These are phyloP conservation scores for Penstemon barbatus DNA, from an alignment of 257 asterid species.

Conservation along the genomic window DNA sequence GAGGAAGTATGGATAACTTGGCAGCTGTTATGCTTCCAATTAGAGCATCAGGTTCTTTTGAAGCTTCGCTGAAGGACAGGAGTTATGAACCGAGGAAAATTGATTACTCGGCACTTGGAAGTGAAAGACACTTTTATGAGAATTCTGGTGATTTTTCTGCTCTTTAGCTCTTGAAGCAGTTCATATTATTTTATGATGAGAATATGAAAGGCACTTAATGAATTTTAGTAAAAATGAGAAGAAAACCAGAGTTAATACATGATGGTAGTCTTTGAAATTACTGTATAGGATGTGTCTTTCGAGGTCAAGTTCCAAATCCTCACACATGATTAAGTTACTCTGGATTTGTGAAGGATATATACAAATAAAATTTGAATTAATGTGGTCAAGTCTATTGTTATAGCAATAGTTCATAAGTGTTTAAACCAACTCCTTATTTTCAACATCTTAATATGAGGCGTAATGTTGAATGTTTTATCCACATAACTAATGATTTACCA, in stretches of 20 bases:
- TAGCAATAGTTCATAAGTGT: not conserved
- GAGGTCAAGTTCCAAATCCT: not conserved
- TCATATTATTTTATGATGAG: constrained; percentile 4
- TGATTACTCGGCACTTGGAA: constrained; percentile 52
- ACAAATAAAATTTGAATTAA: not conserved
- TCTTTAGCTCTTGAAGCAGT: constrained; percentile 25
- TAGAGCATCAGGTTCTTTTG: constrained; percentile 38
- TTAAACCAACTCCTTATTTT: not conserved
- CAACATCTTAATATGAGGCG: too few species aligned
- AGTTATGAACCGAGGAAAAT: constrained; percentile 37
- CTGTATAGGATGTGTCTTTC: constrained; percentile 12
- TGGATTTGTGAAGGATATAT: constrained; percentile 7
- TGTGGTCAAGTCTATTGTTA: constrained; percentile 1
- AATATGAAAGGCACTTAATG: not conserved
- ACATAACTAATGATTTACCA: constrained; percentile 11
- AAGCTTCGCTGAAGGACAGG: constrained; percentile 33
- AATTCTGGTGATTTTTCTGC: constrained; percentile 49
- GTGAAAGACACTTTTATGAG: constrained; percentile 43
- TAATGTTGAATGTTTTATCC: too few species aligned
- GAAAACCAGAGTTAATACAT: constrained; percentile 20
- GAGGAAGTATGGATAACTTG: constrained; percentile 89
- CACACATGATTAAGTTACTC: constrained; percentile 8
- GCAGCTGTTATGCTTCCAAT: constrained; percentile 78
- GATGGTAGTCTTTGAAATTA: constrained; percentile 7
- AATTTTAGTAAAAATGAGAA: constrained; percentile 4